Base-by-base conservation (phyloP, 768 basidiomycete species). In the Lentinula detonsa region DNA sequence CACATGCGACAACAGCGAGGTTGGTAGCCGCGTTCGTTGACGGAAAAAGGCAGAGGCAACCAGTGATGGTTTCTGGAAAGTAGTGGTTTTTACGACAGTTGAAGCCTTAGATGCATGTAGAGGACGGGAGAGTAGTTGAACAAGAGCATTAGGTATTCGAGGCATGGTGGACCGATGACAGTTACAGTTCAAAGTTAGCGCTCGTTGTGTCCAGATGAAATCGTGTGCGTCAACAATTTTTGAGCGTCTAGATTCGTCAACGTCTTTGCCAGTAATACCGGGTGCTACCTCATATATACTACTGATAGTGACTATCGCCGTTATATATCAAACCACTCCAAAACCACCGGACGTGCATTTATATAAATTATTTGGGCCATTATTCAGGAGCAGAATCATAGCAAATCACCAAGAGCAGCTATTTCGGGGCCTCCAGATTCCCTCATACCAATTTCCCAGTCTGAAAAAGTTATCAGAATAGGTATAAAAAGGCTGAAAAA, bases 361-460 rank as follows among this genome's bases (percentile, higher is more conserved):
- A 34, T 8, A 35, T 54, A 39, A 54, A 52, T 15, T 43, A 43
- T n/a, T 43, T n/a, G 16, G 5, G 11, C 5, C 5, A 43, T 43
- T 43, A 43, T 43, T 43, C 42, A 43, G 16, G 42, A 4, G 15
- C n/a, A n/a, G 34, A 34, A 40, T 82, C 78, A 91, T 70, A 92
- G 74, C 55, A 94, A 73, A 66, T 94, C 92, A 43, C 88, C 86
- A 43, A 95, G 74, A 23, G 85, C 90, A 28, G 87, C 86, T 79
- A 93, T 84, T 70, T 95, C 93, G 2, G 91, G 85, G 34, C 91
- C 91, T 7, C 87, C 85, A 63, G 87, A 87, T 76, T 95, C 90
- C 72, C 87, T 81, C 82, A 93, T 90, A 60, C 95, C 94, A 57
- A 97, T 95, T 73, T 97, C 95, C 90, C 93, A 97, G 74, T 95